Base-by-base conservation (phyloP, 108 stramenopile genomes). In the Epithemia pelagica region DNA sequence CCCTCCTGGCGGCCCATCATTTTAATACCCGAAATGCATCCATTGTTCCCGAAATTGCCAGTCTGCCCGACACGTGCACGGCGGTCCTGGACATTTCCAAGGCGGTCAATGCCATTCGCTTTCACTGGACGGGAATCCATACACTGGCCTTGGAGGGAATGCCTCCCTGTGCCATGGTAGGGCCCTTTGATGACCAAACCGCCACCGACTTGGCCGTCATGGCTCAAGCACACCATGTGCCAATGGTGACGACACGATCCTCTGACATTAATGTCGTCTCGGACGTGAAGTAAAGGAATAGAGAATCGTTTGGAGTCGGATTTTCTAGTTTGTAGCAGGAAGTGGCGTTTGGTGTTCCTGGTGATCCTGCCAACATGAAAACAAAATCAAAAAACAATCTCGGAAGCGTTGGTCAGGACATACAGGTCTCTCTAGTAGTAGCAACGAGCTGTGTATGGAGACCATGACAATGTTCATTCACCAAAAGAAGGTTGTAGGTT, bases 21-120 rank as follows among this genome's bases (percentile, higher is more conserved):
- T 71, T 71, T 23, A 71, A 71, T 56, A 26, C 26, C 19, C 70
- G 70, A 20, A 57, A 71, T 27, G 30, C 70, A 15, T 20, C 52
- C 5, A 15, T 71, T 52, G 70, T 71, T 55, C 70, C 70, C 24
- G 59, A 71, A 46, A 21, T 71, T 22, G 57, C 57, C 5, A 58
- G 7, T 21, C 26, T 26, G 5, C 26, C 57, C 7, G 61, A 62
- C 21, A 22, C 27, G 10, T 62, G 25, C 30, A 62, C 30, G 5
- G 22, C 15, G 10, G 21, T 27, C 7, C 27, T 22, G 30, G 27
- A n/a, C 5, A 31, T 30, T 18, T 15, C 29, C 5, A 15, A 10
- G 22, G 22, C 61, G 7, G 32, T 62, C 7, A 62, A 22, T 62
- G 61, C 25, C 5, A 62, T 27, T 30, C 18, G 5, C 28, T 22